Conservation (phyloP, 1,284 basidiomycete species). For the Sporisorium iseilematis-ciliati region DNA sequence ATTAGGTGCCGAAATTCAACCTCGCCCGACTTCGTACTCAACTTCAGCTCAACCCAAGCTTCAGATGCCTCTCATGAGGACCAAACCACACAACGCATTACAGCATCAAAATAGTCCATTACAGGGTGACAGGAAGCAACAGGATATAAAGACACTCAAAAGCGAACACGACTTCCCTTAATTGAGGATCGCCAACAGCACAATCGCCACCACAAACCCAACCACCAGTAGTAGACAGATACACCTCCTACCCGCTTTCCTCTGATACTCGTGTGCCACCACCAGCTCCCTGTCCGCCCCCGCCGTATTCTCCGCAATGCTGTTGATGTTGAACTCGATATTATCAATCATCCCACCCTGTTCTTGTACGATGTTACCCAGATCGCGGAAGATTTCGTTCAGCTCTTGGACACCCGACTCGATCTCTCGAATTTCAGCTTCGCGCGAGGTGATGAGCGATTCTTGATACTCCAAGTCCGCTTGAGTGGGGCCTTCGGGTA, state of each 20-base stretch:
- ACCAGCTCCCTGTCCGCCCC: constrained; percentile 88
- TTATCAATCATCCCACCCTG: constrained; percentile 97
- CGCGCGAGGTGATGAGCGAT: constrained; percentile 92
- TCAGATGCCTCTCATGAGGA: not conserved
- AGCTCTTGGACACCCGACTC: constrained; percentile 97
- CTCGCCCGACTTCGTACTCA: not conserved
- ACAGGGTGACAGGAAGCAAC: constrained; percentile 12
- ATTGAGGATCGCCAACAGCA: constrained; percentile 78
- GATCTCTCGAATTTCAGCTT: constrained; percentile 94
- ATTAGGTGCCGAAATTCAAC: not conserved
- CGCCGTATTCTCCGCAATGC: constrained; percentile 84
- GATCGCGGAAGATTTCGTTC: constrained; percentile 94
- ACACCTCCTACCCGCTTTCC: constrained; percentile 89
- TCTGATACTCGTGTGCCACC: constrained; percentile 92
- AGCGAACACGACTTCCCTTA: constrained; percentile 11
- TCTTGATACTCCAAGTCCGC: constrained; percentile 97
- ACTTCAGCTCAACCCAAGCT: not conserved
- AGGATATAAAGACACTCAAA: constrained; percentile 5
- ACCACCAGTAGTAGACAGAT: constrained; percentile 90
- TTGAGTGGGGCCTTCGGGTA: constrained; percentile 72
- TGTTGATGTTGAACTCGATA: constrained; percentile 93
- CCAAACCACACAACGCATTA: not conserved
- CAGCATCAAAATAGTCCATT: constrained; percentile 17
- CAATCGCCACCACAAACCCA: constrained; percentile 86
- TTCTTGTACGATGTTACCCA: constrained; percentile 92